These are phyloP conservation scores for Jackrogersella minutella DNA, from an alignment of 495 filamentous ascomycete genomes.

Conservation along the genomic window DNA sequence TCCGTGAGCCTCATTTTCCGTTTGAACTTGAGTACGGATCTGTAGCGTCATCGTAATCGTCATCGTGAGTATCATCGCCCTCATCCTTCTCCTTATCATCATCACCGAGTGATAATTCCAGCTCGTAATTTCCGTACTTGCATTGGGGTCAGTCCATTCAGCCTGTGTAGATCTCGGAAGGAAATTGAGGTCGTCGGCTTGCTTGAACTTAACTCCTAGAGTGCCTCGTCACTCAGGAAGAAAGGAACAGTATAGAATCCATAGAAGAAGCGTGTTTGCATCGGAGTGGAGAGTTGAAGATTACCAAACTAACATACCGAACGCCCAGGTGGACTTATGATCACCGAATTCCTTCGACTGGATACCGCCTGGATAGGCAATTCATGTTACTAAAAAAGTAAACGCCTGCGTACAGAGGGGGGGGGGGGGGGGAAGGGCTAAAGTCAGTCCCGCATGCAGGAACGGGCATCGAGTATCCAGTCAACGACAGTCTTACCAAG, in stretches of 20 bases:
- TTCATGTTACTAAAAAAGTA: conserved; percentile 15
- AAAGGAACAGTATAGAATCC: background rate
- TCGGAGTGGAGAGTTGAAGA: conserved; percentile 12
- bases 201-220: background rate
- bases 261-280: conserved; percentile 16
- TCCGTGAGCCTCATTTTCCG: conserved; percentile 17
- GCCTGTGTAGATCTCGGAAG: background rate
- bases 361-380: conserved; percentile 4
- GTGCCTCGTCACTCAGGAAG: background rate
- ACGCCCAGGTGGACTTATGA: background rate
- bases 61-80: too few relatives aligned
- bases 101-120: background rate
- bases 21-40: too few relatives aligned
- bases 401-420: conserved; percentile 4
- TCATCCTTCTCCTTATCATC: too few relatives aligned
- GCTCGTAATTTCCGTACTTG: background rate
- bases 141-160: background rate
- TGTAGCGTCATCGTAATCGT: background rate
- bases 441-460: background rate
- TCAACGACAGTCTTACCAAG: too few relatives aligned
- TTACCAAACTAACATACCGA: conserved; percentile 1
- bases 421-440: background rate
- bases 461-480: background rate
- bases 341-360: conserved; percentile 13
- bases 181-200: background rate